Evolutionary conservation across 163 green algal genomes (phyloP).

Genomic region (Coccomyxa subellipsoidea): DNA sequence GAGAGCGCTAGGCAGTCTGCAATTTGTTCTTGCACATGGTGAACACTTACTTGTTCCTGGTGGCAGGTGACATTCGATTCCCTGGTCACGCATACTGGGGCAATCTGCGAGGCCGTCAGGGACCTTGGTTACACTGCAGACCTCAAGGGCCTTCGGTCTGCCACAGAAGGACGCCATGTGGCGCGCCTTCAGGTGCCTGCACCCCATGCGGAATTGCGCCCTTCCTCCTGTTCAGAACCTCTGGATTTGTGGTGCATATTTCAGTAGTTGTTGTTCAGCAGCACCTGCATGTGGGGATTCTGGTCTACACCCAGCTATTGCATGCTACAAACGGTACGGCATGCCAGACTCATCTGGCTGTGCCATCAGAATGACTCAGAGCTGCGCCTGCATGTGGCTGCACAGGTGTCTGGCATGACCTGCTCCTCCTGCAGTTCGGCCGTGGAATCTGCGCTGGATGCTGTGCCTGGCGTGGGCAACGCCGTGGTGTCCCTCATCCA

Average conservation of each 20-base stretch:
- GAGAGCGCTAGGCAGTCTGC: neutral
- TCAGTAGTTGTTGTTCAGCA: neutral
- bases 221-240: neutral
- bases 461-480: constrained; percentile 48
- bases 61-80: constrained; percentile 8
- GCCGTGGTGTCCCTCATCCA: constrained; percentile 26
- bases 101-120: neutral
- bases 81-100: neutral
- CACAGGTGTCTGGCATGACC: constrained; percentile 69
- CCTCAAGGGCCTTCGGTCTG: neutral
- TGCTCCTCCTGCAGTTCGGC: constrained; percentile 54
- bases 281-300: too few species aligned
- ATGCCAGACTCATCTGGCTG: neutral
- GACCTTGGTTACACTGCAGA: neutral
- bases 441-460: constrained; percentile 53
- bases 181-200: neutral
- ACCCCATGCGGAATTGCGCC: neutral
- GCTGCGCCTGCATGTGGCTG: neutral
- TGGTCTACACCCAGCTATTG: too few species aligned
- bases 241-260: neutral
- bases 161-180: neutral
- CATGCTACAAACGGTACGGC: neutral
- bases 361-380: neutral
- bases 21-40: too few species aligned
- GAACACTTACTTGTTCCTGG: neutral